Percentiles rank a stretch among this genome's conserved stretches.
These are phyloP conservation scores for Tylopilus intermedius DNA, from an alignment of 768 basidiomycete genomes.

Conservation along the genomic window DNA sequence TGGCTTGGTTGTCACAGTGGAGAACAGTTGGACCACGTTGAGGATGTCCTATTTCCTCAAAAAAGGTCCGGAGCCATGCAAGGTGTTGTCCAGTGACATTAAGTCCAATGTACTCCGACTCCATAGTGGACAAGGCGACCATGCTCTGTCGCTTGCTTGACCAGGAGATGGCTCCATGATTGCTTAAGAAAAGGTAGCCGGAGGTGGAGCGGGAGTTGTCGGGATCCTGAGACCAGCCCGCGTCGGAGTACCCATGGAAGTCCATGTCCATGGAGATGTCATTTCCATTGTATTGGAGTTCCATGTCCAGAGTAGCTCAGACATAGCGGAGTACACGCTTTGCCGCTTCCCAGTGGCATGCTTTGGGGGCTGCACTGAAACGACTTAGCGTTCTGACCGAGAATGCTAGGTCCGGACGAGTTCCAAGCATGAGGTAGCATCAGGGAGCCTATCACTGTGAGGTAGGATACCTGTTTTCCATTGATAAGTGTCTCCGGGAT, in stretches of 20 bases:
- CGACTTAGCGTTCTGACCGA: not conserved
- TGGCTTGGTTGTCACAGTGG: too few species aligned
- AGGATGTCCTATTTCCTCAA: too few species aligned
- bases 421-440: constrained; percentile 7
- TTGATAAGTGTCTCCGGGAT: not conserved
- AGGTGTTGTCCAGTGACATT: too few species aligned
- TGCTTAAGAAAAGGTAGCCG: not conserved
- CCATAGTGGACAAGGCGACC: too few species aligned
- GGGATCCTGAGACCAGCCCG: not conserved
- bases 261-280: too few species aligned
- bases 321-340: not conserved
- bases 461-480: not conserved
- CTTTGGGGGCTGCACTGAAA: not conserved
- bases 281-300: not conserved
- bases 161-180: not conserved
- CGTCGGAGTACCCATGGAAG: not conserved
- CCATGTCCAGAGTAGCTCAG: not conserved
- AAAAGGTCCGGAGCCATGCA: too few species aligned
- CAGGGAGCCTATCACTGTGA: not conserved
- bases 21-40: too few species aligned
- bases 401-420: not conserved
- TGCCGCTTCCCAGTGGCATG: not conserved
- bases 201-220: not conserved
- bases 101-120: too few species aligned
- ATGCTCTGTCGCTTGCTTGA: not conserved